Evolutionary conservation across 768 basidiomycete species (phyloP), one percentile per base, ranked within the genome.

Genomic region (Tephrocybe sp.): DNA sequence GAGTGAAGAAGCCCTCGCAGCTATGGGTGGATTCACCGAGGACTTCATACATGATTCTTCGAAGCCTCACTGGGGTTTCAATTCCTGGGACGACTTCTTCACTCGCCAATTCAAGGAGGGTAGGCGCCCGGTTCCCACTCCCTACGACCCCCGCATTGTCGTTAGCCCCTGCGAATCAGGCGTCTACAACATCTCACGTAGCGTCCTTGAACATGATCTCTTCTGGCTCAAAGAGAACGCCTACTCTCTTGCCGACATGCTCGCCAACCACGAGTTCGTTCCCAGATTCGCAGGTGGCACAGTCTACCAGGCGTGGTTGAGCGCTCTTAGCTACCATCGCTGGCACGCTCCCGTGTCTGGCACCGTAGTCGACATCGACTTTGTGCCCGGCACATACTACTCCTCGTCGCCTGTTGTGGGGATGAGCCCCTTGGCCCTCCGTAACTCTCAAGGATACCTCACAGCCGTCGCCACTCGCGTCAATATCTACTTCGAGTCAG

Each of bases 151-250:
- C 6, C 25, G 46, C 25, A 58, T 78, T 54, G 62, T 82, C 53
- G 73, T 65, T 42, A 74, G 69, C 49, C 64, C 76, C 15, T 82
- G 81, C 65, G 79, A 83, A 59, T 73, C 75, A 14, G 70, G 64
- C 32, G 62, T 75, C 5, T 73, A 76, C 60, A 65, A 70, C 33
- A 65, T 74, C 26, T 65, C 64, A n/a, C 38, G 40, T 12, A 40
- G 73, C 48, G 72, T 77, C 17, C 53, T 73, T 40, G 65, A 61
- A 2, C 57, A 58, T 5, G 77, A 78, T 48, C 59, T 62, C 28
- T 80, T 81, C 62, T 82, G 77, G 79, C 53, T 80, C 60, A 81
- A 83, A 56, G 78, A 72, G 0, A 68, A 76, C 59, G 73, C 73
- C 0, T 82, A 82, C 59, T 80, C 78, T 1, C 74, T 80, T 14